Base-by-base conservation (phyloP, 306 rosid species). In the Hippophae rhamnoides region DNA sequence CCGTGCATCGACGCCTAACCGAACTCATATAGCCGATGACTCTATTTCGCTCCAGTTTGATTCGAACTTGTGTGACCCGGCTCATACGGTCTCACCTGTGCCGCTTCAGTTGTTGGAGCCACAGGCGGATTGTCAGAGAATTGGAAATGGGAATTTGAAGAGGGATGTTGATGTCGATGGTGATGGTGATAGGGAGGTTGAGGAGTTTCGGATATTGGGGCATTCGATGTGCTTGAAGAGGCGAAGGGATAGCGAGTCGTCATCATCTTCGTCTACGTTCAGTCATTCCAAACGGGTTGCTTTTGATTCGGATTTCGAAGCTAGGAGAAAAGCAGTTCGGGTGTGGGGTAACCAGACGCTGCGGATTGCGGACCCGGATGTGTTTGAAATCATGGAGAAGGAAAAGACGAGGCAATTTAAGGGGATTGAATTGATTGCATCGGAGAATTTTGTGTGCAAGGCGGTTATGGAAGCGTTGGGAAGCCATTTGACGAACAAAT, bases 391-490 rank as follows among this genome's bases (percentile, higher is more conserved):
- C 31, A 90, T 90, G 82, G 96, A 90, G 76, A 83, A 81, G 65
- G 96, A 90, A 83, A 90, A 81, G 77, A 73, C 65, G 47, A 66
- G 98, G 40, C 96, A 87, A 43, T 87, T 55, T 64, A 78, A 61
- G 51, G 92, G 98, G 43, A 83, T 90, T 38, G 98, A 90, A n/a
- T 65, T 90, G 61, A 85, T 90, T 52, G 96, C 98, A 25, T 87
- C 98, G 0, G 98, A 90, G 79, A 90, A 87, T 81, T 90, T 79
- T 42, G 95, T 83, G 4, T 90, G 96, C 47, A 75, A 70, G 13
- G 96, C 96, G 1, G 98, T 90, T 1, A 81, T 87, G 84, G 96
- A 90, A 75, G 95, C 96, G 1, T 82, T 87, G 4, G 98, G 98
- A 54, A 87, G 96, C 76, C 95, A 87, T 58, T 74, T 90, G 78